Conservation (phyloP, 23 red algal genomes). For the Agarophyton chilense region DNA sequence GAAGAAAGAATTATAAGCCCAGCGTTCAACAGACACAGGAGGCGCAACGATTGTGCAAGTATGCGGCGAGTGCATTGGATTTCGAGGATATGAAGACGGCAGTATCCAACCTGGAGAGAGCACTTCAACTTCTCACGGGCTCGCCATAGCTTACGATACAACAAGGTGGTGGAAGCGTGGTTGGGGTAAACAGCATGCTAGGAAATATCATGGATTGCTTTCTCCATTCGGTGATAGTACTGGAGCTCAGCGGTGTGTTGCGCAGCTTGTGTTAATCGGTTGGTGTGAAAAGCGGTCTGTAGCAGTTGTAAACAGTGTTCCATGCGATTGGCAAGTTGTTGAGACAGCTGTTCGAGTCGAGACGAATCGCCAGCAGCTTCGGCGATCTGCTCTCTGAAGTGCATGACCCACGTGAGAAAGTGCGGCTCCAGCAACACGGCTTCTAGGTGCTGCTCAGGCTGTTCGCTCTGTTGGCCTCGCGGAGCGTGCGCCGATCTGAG, state of each 20-base stretch:
- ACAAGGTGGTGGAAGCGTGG: too few species aligned
- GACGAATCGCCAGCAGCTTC: neutral
- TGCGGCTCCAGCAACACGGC: too few species aligned
- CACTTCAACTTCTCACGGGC: conserved; percentile 18
- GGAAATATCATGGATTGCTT: neutral
- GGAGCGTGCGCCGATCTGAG: too few species aligned
- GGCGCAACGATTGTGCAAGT: conserved; percentile 73
- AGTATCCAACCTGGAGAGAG: conserved; percentile 32
- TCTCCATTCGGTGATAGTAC: conserved; percentile 26
- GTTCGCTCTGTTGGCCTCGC: too few species aligned
- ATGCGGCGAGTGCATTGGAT: conserved; percentile 80
- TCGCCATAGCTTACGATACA: too few species aligned
- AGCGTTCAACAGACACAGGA: conserved; percentile 47
- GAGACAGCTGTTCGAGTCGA: neutral
- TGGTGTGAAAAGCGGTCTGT: neutral
- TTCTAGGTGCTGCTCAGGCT: neutral
- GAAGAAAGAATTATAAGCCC: neutral
- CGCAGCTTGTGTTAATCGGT: neutral
- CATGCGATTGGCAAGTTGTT: neutral
- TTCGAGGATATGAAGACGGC: conserved; percentile 84
- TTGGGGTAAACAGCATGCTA: neutral
- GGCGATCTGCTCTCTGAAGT: conserved; percentile 17
- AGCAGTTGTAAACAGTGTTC: neutral
- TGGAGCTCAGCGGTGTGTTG: conserved; percentile 33
- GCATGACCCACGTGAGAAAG: conserved; percentile 35